Conservation (phyloP, 176 grass and related monocot species). For the Oryza australiensis region DNA sequence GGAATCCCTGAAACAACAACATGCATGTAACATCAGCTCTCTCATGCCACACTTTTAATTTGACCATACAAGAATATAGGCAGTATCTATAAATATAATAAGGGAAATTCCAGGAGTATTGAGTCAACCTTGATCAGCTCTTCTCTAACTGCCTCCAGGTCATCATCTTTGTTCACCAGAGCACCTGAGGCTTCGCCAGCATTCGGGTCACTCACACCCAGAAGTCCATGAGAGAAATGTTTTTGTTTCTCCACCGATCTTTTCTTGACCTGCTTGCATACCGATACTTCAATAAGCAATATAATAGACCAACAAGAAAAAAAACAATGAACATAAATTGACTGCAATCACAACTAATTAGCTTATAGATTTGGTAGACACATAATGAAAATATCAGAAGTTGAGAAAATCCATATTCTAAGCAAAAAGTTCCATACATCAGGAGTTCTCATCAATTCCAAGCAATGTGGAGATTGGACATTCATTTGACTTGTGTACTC, state of each 20-base stretch:
- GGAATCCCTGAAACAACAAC: slow-evolving; percentile 27
- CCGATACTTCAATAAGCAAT: background rate
- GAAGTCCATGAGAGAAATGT: background rate
- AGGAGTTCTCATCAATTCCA: background rate
- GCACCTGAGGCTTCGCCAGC: background rate
- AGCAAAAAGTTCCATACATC: slow-evolving; percentile 2
- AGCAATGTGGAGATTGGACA: background rate
- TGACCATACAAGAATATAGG: background rate
- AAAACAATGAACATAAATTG: slow-evolving; percentile 17
- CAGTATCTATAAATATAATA: background rate
- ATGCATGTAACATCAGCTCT: background rate
- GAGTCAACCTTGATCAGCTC: slow-evolving; percentile 37
- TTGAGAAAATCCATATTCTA: background rate
- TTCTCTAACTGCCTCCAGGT: slow-evolving; percentile 14
- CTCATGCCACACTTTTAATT: slow-evolving; percentile 2
- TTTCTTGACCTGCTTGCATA: background rate
- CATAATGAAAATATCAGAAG: background rate
- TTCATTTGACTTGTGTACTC: background rate
- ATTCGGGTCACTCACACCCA: background rate
- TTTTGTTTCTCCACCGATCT: no score
- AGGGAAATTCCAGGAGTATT: background rate
- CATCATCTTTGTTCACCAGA: slow-evolving; percentile 7
- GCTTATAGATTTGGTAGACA: background rate
- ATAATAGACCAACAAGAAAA: background rate
- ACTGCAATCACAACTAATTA: background rate